A percentile compares a stretch with the other conserved stretches of the same genome.
Conservation (phyloP, 2,329 filamentous ascomycete species). For the Colletotrichum australisinense region DNA sequence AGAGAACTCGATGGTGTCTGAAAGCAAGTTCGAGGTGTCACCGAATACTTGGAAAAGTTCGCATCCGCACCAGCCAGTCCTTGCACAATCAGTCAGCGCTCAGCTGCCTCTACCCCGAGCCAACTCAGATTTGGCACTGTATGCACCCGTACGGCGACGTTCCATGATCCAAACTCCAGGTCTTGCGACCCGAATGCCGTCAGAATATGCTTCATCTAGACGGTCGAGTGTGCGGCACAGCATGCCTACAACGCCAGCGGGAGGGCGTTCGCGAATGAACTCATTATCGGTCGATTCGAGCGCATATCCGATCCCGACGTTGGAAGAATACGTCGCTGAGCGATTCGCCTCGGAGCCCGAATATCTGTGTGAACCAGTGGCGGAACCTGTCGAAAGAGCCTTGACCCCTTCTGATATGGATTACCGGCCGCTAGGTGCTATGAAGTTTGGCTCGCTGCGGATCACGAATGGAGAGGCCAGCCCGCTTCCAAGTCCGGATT, state of each 20-base stretch:
- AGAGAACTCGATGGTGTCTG: constrained; percentile 47
- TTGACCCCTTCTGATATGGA: constrained; percentile 64
- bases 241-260: constrained; percentile 48
- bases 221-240: constrained; percentile 51
- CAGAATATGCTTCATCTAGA: constrained; percentile 35
- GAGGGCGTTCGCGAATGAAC: constrained; percentile 48
- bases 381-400: constrained; percentile 47
- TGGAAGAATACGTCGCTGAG: constrained; percentile 14
- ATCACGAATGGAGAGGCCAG: constrained; percentile 70
- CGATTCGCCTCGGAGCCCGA: constrained; percentile 7
- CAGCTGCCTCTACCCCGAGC: constrained; percentile 51
- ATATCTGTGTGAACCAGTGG: constrained; percentile 30
- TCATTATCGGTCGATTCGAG: constrained; percentile 50
- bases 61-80: constrained; percentile 42
- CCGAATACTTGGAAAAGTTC: constrained; percentile 51
- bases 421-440: constrained; percentile 71
- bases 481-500: constrained; percentile 57
- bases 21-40: constrained; percentile 46
- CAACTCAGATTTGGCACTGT: constrained; percentile 61
- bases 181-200: constrained; percentile 55
- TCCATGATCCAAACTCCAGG: constrained; percentile 62
- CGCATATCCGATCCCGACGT: neutral
- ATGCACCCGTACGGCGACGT: constrained; percentile 59
- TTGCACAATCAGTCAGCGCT: constrained; percentile 34
- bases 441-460: constrained; percentile 71